phyloP scores from a whole-genome alignment of 176 grass and related monocot genomes.

The Musa schizocarpa region DNA sequence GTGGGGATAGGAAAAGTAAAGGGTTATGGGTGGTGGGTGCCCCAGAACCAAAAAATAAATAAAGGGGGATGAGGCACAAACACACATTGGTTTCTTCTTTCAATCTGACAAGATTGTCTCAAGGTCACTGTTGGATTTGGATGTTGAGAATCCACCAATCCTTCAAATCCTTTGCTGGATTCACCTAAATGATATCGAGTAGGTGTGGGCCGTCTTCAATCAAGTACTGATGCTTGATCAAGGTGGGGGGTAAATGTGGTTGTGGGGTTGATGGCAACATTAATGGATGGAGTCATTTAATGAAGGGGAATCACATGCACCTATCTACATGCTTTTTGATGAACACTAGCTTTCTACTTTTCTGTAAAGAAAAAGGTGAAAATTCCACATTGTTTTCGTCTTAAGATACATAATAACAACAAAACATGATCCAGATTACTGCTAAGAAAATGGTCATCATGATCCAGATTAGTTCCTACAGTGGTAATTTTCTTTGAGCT shows the following conservation, averaged over 20 bases:
- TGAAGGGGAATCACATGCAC: neutral
- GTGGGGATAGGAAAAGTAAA: neutral
- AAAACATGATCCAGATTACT: neutral
- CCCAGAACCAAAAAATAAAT: neutral
- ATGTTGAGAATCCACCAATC: too few species aligned
- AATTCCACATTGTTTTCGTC: too few species aligned
- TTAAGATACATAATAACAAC: too few species aligned
- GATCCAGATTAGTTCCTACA: neutral
- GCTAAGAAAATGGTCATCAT: neutral
- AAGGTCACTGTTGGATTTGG: too few species aligned
- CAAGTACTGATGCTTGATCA: neutral
- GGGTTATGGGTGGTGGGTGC: neutral
- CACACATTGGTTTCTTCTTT: neutral
- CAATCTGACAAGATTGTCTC: too few species aligned
- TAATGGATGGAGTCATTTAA: constrained; percentile 23
- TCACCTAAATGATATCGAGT: neutral
- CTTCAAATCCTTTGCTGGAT: too few species aligned
- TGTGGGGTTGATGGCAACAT: constrained; percentile 7
- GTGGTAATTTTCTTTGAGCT: neutral
- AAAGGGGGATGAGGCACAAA: neutral
- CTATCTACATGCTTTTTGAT: neutral
- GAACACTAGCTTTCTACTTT: neutral
- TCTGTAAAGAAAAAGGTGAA: neutral
- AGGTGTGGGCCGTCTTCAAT: neutral
- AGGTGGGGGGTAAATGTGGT: neutral